Conservation (phyloP, 495 filamentous ascomycete species). For the Podospora tetraspora region DNA sequence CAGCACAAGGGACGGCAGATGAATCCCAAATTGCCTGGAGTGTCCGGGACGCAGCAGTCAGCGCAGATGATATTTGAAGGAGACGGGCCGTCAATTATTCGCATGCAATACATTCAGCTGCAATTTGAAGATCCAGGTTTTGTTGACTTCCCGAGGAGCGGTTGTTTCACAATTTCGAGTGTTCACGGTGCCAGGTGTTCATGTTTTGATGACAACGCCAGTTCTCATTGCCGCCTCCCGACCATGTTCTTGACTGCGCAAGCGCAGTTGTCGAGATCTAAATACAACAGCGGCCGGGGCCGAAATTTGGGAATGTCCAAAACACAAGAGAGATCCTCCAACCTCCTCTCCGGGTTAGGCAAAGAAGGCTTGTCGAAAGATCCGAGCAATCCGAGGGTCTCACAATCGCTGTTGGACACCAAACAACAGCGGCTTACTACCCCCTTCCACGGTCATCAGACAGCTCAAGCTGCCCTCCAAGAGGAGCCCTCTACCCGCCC, state of each 20-base stretch:
- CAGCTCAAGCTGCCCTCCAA: too few relatives aligned
- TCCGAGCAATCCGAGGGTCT: neutral
- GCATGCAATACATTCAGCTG: neutral
- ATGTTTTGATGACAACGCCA: neutral
- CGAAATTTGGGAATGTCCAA: neutral
- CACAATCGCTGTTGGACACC: neutral
- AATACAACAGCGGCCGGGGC: neutral
- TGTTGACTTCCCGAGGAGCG: neutral
- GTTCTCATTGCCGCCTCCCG: neutral
- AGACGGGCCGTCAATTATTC: neutral
- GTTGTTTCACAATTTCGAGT: neutral
- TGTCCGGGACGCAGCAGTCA: neutral
- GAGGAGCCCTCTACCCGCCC: neutral
- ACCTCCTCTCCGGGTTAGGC: neutral
- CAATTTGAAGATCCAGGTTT: neutral
- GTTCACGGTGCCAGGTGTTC: neutral
- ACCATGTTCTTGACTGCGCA: neutral
- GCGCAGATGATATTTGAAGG: neutral
- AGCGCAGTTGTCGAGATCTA: neutral
- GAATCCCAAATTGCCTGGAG: neutral
- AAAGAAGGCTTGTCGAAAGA: neutral
- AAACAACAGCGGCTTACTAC: neutral
- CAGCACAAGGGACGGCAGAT: neutral
- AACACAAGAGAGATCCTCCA: neutral
- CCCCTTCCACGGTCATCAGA: too few relatives aligned